Evolutionary conservation across 2,329 filamentous ascomycete genomes (phyloP), one percentile per base, ranked within the genome.

Genomic region (Akanthomyces dipterigenus): DNA sequence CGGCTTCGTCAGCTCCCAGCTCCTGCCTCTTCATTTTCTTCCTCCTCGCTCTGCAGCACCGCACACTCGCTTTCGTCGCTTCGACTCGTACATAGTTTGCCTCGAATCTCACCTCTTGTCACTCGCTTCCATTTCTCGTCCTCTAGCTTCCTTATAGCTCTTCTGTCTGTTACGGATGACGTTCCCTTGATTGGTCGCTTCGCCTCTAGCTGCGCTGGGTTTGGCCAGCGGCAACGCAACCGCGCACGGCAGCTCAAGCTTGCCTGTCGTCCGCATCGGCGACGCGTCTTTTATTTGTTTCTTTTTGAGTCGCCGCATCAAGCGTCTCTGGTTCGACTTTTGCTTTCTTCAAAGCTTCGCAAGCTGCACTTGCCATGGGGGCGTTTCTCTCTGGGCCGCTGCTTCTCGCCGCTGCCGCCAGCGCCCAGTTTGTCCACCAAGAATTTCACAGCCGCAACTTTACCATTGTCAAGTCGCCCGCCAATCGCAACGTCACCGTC

Each of bases 401-500:
- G 64, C 64, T 64, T 49, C 63, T 70, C 38, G 50, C 65, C 20
- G 62, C 65, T 9, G 48, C 49, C 16, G 64, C 66, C 11, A 61
- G 64, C 34, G 73, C 73, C 14, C 75, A 77, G 54, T 77, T 74
- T 61, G 63, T 71, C 53, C 66, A 68, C 48, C 66, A 70, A 50
- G 70, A 72, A 55, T 65, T 68, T 22, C 62, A 64, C 24, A 63
- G 63, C 28, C 69, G 70, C 60, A 81, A 81, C 62, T 68, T 84
- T 53, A 86, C 81, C 48, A 81, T 82, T 49, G 79, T 89, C 61
- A 73, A 72, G 28, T 89, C 88, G 20, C 84, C 87, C 3, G 76
- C 88, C 66, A 79, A 89, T 70, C 75, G 77, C 31, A 81, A 82
- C 65, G 83, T 91, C 69, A 86, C 82, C 62, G 83, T 91, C 69